Conservation (phyloP, 2,329 filamentous ascomycete genomes). For the Cladorrhinum sp. region DNA sequence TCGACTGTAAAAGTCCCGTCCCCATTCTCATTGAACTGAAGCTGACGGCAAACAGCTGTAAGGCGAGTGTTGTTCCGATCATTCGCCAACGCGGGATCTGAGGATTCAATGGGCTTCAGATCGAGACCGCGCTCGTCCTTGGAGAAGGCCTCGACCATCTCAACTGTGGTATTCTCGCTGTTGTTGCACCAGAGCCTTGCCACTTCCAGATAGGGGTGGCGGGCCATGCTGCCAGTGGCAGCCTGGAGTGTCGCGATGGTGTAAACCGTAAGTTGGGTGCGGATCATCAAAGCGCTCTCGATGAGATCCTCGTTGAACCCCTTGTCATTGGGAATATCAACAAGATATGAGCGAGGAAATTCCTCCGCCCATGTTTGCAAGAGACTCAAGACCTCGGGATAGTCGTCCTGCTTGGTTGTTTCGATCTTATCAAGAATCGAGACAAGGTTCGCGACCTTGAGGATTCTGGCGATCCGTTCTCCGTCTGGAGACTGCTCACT, state of each 20-base stretch:
- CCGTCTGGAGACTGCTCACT: conserved; percentile 3
- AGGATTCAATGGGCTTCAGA: conserved; percentile 10
- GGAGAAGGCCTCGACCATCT: conserved; percentile 16
- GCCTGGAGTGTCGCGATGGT: conserved; percentile 14
- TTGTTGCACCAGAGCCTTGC: conserved; percentile 22
- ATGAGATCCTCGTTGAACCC: conserved; percentile 13
- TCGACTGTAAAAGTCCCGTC: conserved; percentile 3
- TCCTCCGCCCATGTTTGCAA: conserved; percentile 16
- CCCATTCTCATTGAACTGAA: not conserved
- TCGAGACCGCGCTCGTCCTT: conserved; percentile 17
- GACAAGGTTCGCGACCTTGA: conserved; percentile 22
- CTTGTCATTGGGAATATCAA: not conserved
- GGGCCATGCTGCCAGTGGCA: not conserved
- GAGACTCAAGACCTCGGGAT: not conserved
- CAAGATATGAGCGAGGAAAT: conserved; percentile 20
- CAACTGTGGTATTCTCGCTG: conserved; percentile 9
- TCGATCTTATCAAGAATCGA: conserved; percentile 18
- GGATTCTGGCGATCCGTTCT: conserved; percentile 6
- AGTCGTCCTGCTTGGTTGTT: conserved; percentile 1
- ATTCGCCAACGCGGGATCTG: conserved; percentile 3
- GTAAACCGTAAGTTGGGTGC: conserved; percentile 22
- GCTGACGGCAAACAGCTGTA: conserved; percentile 15
- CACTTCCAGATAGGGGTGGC: conserved; percentile 16
- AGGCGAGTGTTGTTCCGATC: conserved; percentile 12
- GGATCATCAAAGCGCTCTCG: conserved; percentile 21